Evolutionary conservation across 2,329 filamentous ascomycete species (phyloP).

Genomic region (Colletotrichum eremochloae): DNA sequence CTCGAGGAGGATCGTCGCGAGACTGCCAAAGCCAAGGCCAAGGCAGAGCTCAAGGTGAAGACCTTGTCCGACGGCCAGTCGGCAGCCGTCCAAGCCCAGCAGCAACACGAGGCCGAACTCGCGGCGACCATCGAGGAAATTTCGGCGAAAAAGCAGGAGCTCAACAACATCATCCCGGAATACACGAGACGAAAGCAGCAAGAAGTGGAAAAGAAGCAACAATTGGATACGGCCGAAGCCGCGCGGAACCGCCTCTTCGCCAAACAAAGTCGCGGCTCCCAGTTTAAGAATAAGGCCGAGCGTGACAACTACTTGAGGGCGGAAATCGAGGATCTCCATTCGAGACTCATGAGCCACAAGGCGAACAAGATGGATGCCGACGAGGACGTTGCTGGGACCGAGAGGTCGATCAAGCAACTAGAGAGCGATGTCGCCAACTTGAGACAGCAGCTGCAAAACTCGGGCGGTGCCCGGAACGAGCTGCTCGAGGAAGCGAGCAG

Average conservation of each 20-base stretch:
- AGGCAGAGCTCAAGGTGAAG: slow-evolving; percentile 88
- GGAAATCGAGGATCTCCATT: slow-evolving; percentile 84
- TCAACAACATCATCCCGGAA: slow-evolving; percentile 80
- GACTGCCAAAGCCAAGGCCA: slow-evolving; percentile 82
- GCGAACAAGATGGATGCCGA: slow-evolving; percentile 86
- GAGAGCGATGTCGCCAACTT: slow-evolving; percentile 80
- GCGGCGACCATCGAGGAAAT: slow-evolving; percentile 81
- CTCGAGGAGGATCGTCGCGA: slow-evolving; percentile 92
- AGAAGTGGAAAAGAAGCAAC: slow-evolving; percentile 77
- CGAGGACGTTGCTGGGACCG: slow-evolving; percentile 82
- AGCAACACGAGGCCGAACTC: slow-evolving; percentile 79
- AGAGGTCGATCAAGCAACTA: slow-evolving; percentile 77
- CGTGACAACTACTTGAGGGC: slow-evolving; percentile 85
- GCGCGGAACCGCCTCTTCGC: slow-evolving; percentile 84
- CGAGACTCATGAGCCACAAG: slow-evolving; percentile 82
- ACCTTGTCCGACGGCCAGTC: slow-evolving; percentile 86
- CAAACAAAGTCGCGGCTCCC: slow-evolving; percentile 90
- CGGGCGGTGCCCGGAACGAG: slow-evolving; percentile 79
- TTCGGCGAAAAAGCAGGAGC: slow-evolving; percentile 79
- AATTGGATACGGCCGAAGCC: slow-evolving; percentile 82
- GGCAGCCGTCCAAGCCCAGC: slow-evolving; percentile 78
- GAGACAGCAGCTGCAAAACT: slow-evolving; percentile 81
- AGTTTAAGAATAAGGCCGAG: slow-evolving; percentile 89
- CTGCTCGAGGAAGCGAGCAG: slow-evolving; percentile 81
- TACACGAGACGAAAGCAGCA: slow-evolving; percentile 80